A percentile compares a stretch with the other conserved stretches of the same genome.
These are phyloP conservation scores for Colletotrichum lupini DNA, from an alignment of 2,329 filamentous ascomycete species.

Conservation along the genomic window DNA sequence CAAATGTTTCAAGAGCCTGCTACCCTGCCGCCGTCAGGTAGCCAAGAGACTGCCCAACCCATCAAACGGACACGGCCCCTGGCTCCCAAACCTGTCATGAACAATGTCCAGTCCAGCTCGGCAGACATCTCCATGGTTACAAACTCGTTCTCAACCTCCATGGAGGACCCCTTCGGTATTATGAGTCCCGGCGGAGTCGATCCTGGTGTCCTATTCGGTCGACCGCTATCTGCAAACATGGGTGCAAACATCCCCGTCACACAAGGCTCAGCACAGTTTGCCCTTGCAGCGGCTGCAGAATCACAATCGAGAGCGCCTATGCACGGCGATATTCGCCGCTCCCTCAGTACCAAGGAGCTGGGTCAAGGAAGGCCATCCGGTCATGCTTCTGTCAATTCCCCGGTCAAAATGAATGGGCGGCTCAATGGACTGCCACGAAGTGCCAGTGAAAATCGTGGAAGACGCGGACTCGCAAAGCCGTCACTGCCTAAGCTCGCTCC, in stretches of 20 bases:
- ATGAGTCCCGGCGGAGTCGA: conserved; percentile 63
- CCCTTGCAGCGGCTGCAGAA: conserved; percentile 32
- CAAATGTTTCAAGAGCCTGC: conserved; percentile 65
- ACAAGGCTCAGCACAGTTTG: conserved; percentile 38
- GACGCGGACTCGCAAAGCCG: conserved; percentile 52
- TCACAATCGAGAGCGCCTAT: conserved; percentile 37
- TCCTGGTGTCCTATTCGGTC: conserved; percentile 68
- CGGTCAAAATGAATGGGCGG: conserved; percentile 58
- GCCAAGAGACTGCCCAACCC: conserved; percentile 41
- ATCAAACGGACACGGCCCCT: conserved; percentile 57
- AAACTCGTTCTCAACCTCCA: conserved; percentile 53
- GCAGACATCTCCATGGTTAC: conserved; percentile 47
- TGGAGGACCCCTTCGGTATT: conserved; percentile 64
- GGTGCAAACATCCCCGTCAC: conserved; percentile 46
- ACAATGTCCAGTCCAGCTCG: conserved; percentile 36
- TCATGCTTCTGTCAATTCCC: conserved; percentile 58
- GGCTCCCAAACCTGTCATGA: conserved; percentile 61
- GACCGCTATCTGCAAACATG: conserved; percentile 60
- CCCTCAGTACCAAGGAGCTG: conserved; percentile 56
- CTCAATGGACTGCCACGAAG: conserved; percentile 64
- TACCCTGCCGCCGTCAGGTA: conserved; percentile 42
- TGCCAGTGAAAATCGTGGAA: conserved; percentile 64
- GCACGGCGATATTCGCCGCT: conserved; percentile 55
- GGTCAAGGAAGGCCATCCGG: conserved; percentile 55
- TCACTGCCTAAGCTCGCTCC: conserved; percentile 61